Evolutionary conservation across 768 basidiomycete species (phyloP), one percentile per base, ranked within the genome.

Genomic region (Kwoniella sp.): DNA sequence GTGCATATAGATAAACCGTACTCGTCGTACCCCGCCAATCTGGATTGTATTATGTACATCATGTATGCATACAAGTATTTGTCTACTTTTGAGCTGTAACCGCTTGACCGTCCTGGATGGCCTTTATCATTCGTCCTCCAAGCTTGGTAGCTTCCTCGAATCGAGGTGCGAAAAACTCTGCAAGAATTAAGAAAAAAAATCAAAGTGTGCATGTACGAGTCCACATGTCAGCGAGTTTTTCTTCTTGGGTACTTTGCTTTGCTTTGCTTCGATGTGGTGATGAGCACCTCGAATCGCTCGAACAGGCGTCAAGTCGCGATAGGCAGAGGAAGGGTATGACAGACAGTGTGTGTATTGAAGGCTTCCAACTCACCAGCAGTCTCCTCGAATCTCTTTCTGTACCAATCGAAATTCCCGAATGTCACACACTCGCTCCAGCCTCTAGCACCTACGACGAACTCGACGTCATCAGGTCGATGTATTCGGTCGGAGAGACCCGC

Each of bases 351-450:
- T n/a, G n/a, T n/a, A n/a, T n/a, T n/a, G n/a, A n/a, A n/a, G n/a
- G n/a, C n/a, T n/a, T n/a, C n/a, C n/a, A 21, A 77, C 79, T 68
- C 53, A 79, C 79, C 63, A 19, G 75, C 84, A 4, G 93, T 94
- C 79, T 87, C 84, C 73, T 85, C 84, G 77, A 98, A 98, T 64
- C 94, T 80, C 72, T 84, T 80, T 72, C 85, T 82, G 83, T 98
- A 99, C 58, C 92, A 81, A 67, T 95, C 91, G 79, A 97, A 96
- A 80, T 84, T 88, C 13, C 92, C 92, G 81, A 95, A 95, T 40
- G 86, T 87, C 47, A 98, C 90, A 77, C 91, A 92, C 80, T 97
- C 91, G 71, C 90, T 92, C 95, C 95, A 99, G 2, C 92, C 93
- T 29, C 93, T 83, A 0, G 93, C 92, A 0, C 92, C 94, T 24